Evolutionary conservation across 495 filamentous ascomycete genomes (phyloP).

Genomic region (Lineolata rhizophorae): DNA sequence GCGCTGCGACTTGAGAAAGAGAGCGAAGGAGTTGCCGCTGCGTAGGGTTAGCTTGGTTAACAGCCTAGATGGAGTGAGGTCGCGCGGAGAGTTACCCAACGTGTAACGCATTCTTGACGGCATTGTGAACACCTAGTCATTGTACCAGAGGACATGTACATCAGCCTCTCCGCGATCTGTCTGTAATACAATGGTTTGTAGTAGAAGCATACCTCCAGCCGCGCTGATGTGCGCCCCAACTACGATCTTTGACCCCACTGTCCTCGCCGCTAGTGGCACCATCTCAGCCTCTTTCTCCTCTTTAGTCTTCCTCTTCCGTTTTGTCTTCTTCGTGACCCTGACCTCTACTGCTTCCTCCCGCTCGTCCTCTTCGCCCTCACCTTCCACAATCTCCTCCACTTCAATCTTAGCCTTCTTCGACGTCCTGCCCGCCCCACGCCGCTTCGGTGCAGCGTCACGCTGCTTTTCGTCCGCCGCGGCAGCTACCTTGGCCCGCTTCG

Average conservation of each 20-base stretch:
- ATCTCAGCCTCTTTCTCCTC: slow-evolving; percentile 21
- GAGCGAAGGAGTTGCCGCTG: slow-evolving; percentile 75
- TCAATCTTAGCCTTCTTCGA: too few relatives aligned
- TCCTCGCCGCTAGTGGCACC: slow-evolving; percentile 48
- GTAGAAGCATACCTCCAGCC: slow-evolving; percentile 42
- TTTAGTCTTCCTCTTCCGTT: slow-evolving; percentile 26
- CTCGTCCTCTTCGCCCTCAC: too few relatives aligned
- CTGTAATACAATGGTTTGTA: background rate
- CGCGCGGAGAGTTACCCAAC: too few relatives aligned
- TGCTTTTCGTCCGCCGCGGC: too few relatives aligned
- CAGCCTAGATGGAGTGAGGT: too few relatives aligned
- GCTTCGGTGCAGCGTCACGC: too few relatives aligned
- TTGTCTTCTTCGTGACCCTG: too few relatives aligned
- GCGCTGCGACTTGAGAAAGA: slow-evolving; percentile 88
- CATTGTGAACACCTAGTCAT: slow-evolving; percentile 58
- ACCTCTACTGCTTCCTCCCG: too few relatives aligned
- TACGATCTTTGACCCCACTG: slow-evolving; percentile 50
- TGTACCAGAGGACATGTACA: slow-evolving; percentile 2
- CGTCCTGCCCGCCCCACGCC: too few relatives aligned
- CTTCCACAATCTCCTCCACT: too few relatives aligned
- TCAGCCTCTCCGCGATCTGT: too few relatives aligned
- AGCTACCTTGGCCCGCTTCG: too few relatives aligned
- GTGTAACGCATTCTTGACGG: slow-evolving; percentile 53
- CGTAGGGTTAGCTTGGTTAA: slow-evolving; percentile 15
- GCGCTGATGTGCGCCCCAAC: slow-evolving; percentile 83